These are phyloP conservation scores for Garcia nutans DNA, from an alignment of 345 rosid genomes.

Conservation along the genomic window DNA sequence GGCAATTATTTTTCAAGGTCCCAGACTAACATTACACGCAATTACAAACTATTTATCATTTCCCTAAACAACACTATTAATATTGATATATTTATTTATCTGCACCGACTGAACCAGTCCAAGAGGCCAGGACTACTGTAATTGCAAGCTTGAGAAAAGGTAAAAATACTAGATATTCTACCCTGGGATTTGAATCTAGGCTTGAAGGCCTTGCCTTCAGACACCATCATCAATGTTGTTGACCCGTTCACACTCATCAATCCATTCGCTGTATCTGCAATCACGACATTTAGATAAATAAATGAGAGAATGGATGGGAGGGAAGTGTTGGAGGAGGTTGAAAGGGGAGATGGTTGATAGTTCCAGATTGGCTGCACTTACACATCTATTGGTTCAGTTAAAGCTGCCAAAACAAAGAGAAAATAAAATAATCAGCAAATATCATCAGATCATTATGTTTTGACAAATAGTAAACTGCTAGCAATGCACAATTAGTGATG, in stretches of 20 bases:
- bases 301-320: background rate
- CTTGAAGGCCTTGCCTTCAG: background rate
- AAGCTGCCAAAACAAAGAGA: conserved; percentile 53
- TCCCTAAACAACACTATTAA: background rate
- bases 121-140: background rate
- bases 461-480: background rate
- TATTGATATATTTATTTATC: background rate
- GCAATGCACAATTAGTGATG: background rate
- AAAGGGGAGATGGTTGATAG: background rate
- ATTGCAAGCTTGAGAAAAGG: conserved; percentile 17
- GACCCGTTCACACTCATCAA: conserved; percentile 68
- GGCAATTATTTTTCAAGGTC: background rate
- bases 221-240: conserved; percentile 21
- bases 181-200: background rate
- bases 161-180: background rate
- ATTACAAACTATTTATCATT: background rate
- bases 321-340: too few species aligned
- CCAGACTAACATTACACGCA: background rate
- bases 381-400: conserved; percentile 88
- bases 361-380: conserved; percentile 38
- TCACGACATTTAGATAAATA: background rate
- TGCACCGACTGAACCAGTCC: background rate
- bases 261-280: conserved; percentile 95
- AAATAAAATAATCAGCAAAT: background rate
- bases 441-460: background rate